Evolutionary conservation across 139 green algal species (phyloP), one percentile per base, ranked within the genome.

Genomic region (Chlorokybus atmophyticus): DNA sequence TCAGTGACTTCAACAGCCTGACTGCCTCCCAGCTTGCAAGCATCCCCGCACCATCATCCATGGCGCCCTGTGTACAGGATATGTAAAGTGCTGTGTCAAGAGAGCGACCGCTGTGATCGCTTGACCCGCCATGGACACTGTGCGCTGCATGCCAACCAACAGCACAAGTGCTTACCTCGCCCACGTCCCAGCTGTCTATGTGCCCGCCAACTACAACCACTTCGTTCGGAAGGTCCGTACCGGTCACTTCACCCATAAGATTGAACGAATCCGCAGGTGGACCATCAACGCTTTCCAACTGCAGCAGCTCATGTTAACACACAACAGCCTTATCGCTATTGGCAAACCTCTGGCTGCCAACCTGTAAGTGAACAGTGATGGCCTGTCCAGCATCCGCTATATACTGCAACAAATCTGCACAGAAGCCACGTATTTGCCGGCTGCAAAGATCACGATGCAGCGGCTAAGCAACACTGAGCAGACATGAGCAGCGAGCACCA

Each of bases 141-240:
- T n/a, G n/a, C n/a, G n/a, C n/a, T n/a, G n/a, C n/a, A n/a, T n/a
- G n/a, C n/a, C n/a, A n/a, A n/a, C n/a, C n/a, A n/a, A n/a, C n/a
- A n/a, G n/a, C n/a, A n/a, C n/a, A n/a, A n/a, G n/a, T n/a, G 5
- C 53, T 61, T 32, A 61, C 53, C 53, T 54, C 27, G 29, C 53
- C 53, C 8, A 61, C 41, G 31, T 61, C 53, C 53, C 53, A 61
- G 31, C 7, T 28, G 53, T 61, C 53, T 30, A 61, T 40, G 53
- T 61, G 53, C 4, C 53, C 53, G 25, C 53, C 53, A 3, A 61
- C 5, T 10, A 27, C 31, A 8, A 61, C 31, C 4, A 61, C 53
- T 29, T 61, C 53, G n/a, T 41, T 6, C 10, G 53, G 53, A 8
- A 8, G 6, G 8, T 28, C 53, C 4, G 14, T 3, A 5, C 53